Evolutionary conservation across 129 eudicot genomes (phyloP).

Genomic region (Centaurea solstitialis): DNA sequence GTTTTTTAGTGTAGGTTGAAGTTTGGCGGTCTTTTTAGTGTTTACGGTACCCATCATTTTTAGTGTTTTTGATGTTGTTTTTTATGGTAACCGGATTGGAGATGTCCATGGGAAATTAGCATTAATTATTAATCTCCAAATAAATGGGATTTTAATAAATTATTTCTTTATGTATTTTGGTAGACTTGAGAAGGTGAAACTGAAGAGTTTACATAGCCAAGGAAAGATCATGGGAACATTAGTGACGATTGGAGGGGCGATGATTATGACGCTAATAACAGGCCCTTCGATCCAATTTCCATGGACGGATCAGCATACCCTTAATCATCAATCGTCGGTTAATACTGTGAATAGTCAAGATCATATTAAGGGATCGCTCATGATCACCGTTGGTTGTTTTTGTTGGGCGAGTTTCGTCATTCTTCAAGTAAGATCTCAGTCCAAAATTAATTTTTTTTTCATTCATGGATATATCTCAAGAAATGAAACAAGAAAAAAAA

Average conservation of each 20-base stretch:
- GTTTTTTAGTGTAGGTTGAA: too few species aligned
- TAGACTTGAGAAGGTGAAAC: constrained; percentile 49
- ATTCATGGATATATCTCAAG: not conserved
- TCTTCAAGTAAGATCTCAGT: constrained; percentile 39
- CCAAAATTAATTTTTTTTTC: not conserved
- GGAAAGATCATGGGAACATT: constrained; percentile 52
- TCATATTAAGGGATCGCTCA: constrained; percentile 52
- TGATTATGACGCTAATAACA: constrained; percentile 51
- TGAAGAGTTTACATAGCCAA: constrained; percentile 41
- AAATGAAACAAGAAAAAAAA: not conserved
- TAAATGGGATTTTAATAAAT: not conserved
- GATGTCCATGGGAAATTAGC: not conserved
- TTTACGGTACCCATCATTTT: too few species aligned
- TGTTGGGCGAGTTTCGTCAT: constrained; percentile 56
- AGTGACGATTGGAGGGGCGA: constrained; percentile 59
- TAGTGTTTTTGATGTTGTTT: too few species aligned
- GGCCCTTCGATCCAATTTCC: constrained; percentile 52
- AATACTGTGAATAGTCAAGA: constrained; percentile 36
- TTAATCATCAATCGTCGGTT: constrained; percentile 10
- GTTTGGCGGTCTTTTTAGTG: too few species aligned
- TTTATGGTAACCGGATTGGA: too few species aligned
- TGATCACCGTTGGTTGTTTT: constrained; percentile 48
- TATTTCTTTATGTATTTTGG: not conserved
- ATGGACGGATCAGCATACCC: constrained; percentile 21
- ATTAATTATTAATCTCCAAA: not conserved